Conservation (phyloP, 306 rosid species). For the Vigna angularis region DNA sequence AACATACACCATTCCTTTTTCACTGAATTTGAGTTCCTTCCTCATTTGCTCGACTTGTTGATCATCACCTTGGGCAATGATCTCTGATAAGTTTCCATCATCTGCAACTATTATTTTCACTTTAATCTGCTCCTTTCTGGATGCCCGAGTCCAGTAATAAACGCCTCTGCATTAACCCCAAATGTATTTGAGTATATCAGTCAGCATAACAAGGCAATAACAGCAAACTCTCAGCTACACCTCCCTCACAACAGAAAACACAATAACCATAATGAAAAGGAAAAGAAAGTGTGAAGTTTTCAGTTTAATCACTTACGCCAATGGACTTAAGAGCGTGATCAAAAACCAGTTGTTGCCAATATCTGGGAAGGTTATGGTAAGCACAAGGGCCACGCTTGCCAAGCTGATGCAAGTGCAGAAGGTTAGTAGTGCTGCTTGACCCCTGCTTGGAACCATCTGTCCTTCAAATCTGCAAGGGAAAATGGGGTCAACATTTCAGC, state of each 20-base stretch:
- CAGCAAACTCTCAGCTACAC: not conserved
- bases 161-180: conserved; percentile 63
- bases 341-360: conserved; percentile 90
- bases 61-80: conserved; percentile 84
- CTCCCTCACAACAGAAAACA: not conserved
- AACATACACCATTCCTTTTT: conserved; percentile 87
- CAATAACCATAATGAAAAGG: not conserved
- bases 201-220: not conserved
- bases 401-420: conserved; percentile 93
- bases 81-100: conserved; percentile 63
- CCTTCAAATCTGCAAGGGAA: conserved; percentile 83
- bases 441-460: conserved; percentile 85
- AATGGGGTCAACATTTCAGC: not conserved
- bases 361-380: conserved; percentile 85
- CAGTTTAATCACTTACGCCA: conserved; percentile 69
- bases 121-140: conserved; percentile 85
- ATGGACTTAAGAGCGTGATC: conserved; percentile 80
- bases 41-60: conserved; percentile 90
- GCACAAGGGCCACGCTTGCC: conserved; percentile 92
- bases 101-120: conserved; percentile 71
- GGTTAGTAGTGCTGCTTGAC: conserved; percentile 81
- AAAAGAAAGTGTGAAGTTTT: not conserved
- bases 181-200: not conserved
- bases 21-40: conserved; percentile 73
- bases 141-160: conserved; percentile 80